Conservation (phyloP, 768 basidiomycete genomes). For the Tricholoma matsutake region DNA sequence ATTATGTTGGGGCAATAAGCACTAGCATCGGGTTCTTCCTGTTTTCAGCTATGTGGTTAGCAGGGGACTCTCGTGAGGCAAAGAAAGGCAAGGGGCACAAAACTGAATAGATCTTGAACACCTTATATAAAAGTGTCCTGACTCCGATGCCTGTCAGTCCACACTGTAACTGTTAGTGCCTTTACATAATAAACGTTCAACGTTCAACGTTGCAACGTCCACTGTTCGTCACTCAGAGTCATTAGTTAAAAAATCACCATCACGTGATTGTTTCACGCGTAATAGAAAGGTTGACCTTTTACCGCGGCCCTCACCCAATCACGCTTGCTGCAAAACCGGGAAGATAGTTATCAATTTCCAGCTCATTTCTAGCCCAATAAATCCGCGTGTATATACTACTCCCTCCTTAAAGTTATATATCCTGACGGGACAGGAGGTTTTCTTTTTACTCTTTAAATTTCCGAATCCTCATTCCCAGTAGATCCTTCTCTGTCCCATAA, state of each 20-base stretch:
- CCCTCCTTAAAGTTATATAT: background rate
- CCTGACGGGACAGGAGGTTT: background rate
- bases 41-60: conserved; percentile 86
- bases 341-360: background rate
- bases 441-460: background rate
- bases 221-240: too few relatives aligned
- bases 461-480: background rate
- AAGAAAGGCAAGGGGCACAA: conserved; percentile 47
- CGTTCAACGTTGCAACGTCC: too few relatives aligned
- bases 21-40: conserved; percentile 82
- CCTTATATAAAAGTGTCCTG: conserved; percentile 2
- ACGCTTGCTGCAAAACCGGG: background rate
- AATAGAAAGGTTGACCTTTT: too few relatives aligned
- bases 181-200: too few relatives aligned
- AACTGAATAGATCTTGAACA: conserved; percentile 33
- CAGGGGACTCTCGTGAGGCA: conserved; percentile 66
- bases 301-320: background rate
- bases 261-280: too few relatives aligned
- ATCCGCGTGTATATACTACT: background rate
- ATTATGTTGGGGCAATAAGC: conserved; percentile 88
- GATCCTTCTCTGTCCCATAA: background rate
- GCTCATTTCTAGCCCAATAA: background rate
- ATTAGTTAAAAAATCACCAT: too few relatives aligned
- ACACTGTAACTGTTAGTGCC: too few relatives aligned
- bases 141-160: background rate